These are phyloP conservation scores for Crithidia brevicula DNA, from an alignment of 208 protist species.

Conservation along the genomic window DNA sequence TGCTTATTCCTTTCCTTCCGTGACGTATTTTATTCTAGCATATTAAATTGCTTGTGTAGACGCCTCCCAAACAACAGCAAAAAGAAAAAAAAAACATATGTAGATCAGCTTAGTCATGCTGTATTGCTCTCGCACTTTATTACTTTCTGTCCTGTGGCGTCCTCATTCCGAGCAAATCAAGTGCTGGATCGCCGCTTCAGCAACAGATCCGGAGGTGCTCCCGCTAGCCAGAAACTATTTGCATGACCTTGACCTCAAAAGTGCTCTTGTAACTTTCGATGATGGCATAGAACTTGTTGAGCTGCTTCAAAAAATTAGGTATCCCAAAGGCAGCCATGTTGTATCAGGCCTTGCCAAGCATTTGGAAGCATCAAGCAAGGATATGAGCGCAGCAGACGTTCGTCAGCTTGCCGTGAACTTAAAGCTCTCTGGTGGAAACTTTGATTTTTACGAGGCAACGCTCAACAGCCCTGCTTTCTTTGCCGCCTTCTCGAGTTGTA, in stretches of 20 bases:
- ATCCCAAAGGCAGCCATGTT: constrained; percentile 25
- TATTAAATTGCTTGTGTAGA: too few relatives aligned
- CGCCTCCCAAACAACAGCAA: too few relatives aligned
- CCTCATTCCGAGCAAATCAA: constrained; percentile 73
- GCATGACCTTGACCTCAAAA: constrained; percentile 23
- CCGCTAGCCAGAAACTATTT: constrained; percentile 29
- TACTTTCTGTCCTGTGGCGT: constrained; percentile 48
- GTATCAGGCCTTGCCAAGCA: constrained; percentile 18
- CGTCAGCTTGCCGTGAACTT: constrained; percentile 13
- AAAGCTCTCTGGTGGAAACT: constrained; percentile 6
- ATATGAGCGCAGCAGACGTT: constrained; percentile 9
- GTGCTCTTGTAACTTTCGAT: constrained; percentile 27
- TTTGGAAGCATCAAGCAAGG: constrained; percentile 12
- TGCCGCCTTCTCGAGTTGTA: constrained; percentile 16
- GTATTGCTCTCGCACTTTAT: not conserved
- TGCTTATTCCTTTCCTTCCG: too few relatives aligned
- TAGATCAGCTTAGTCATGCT: not conserved
- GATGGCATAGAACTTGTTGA: constrained; percentile 31
- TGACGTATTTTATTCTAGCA: too few relatives aligned
- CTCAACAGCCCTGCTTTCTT: constrained; percentile 7
- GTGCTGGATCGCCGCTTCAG: constrained; percentile 48
- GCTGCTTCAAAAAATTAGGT: constrained; percentile 25
- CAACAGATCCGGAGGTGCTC: constrained; percentile 28
- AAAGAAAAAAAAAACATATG: not conserved
- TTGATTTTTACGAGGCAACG: constrained; percentile 26